Conservation (phyloP, 768 basidiomycete genomes). For the Tricholoma sp. region DNA sequence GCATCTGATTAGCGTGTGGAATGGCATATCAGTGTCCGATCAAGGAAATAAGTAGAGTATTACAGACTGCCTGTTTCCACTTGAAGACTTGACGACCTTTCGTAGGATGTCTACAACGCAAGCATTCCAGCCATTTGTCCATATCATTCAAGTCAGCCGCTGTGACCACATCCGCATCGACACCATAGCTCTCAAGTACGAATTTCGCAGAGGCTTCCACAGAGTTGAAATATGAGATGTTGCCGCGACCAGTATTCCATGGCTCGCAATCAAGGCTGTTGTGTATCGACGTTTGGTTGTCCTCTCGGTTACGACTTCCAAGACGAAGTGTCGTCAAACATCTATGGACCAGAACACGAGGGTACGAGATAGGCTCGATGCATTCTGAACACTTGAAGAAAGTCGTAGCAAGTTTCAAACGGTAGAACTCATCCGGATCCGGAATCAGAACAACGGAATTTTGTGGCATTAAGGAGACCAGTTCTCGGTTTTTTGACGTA, state of each 20-base stretch:
- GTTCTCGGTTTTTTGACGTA: conserved; percentile 10
- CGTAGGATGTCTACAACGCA: conserved; percentile 12
- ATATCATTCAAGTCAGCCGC: conserved; percentile 15
- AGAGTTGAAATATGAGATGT: conserved; percentile 10
- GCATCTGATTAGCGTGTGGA: conserved; percentile 7
- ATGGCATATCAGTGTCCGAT: background rate
- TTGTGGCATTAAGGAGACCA: conserved; percentile 15
- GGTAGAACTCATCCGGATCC: conserved; percentile 5
- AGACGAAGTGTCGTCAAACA: conserved; percentile 15
- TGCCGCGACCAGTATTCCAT: conserved; percentile 15
- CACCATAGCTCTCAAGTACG: conserved; percentile 13
- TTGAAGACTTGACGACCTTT: conserved; percentile 15
- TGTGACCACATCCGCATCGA: conserved; percentile 11
- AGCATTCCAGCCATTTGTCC: conserved; percentile 17
- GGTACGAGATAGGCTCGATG: conserved; percentile 20
- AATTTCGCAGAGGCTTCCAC: conserved; percentile 11
- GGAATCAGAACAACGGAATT: background rate
- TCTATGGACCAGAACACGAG: conserved; percentile 18
- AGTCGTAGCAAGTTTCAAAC: conserved; percentile 18
- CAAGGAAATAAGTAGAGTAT: background rate
- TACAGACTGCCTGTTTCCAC: conserved; percentile 17
- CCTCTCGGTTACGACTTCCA: conserved; percentile 20
- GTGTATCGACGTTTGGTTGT: conserved; percentile 13
- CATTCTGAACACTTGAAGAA: conserved; percentile 21
- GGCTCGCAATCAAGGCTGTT: conserved; percentile 13